A percentile compares a stretch with the other conserved stretches of the same genome.
phyloP scores from a whole-genome alignment of 2,329 filamentous ascomycete genomes.

The Penicillium paneum region DNA sequence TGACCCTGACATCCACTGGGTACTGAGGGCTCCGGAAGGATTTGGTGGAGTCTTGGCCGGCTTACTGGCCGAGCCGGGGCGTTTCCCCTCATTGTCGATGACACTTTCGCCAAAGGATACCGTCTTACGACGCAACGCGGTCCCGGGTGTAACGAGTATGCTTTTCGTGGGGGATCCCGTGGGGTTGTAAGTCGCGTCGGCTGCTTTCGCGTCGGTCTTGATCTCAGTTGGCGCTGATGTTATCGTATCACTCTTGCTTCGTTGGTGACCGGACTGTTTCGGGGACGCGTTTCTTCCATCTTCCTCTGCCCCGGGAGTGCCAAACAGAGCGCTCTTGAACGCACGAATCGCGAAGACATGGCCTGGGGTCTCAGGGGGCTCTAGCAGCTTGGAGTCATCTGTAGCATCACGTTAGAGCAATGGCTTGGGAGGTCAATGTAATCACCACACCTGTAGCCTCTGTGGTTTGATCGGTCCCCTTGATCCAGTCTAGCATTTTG shows the following conservation, averaged over 20 bases:
- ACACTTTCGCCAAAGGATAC: conserved; percentile 60
- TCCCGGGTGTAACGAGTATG: conserved; percentile 63
- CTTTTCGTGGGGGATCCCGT: conserved; percentile 56
- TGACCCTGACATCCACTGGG: conserved; percentile 39
- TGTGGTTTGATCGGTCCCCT: conserved; percentile 17
- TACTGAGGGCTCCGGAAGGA: conserved; percentile 48
- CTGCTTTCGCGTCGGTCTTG: conserved; percentile 19
- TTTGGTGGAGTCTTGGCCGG: conserved; percentile 47
- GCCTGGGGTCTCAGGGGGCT: conserved; percentile 62
- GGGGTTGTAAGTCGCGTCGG: conserved; percentile 28
- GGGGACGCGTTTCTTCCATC: conserved; percentile 24
- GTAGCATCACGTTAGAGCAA: background rate
- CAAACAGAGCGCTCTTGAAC: conserved; percentile 63
- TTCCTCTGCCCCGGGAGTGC: conserved; percentile 57
- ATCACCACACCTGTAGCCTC: conserved; percentile 17
- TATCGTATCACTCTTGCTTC: conserved; percentile 19
- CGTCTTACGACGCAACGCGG: conserved; percentile 55
- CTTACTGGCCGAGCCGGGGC: conserved; percentile 42
- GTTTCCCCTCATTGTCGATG: conserved; percentile 55
- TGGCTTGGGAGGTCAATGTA: background rate
- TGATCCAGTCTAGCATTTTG: conserved; percentile 28
- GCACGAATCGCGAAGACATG: conserved; percentile 66
- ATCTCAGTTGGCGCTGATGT: conserved; percentile 21
- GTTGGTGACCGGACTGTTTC: conserved; percentile 19
- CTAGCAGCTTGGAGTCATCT: conserved; percentile 53